These are phyloP conservation scores for Entamoeba invadens DNA, from an alignment of 208 protist genomes.

Conservation along the genomic window DNA sequence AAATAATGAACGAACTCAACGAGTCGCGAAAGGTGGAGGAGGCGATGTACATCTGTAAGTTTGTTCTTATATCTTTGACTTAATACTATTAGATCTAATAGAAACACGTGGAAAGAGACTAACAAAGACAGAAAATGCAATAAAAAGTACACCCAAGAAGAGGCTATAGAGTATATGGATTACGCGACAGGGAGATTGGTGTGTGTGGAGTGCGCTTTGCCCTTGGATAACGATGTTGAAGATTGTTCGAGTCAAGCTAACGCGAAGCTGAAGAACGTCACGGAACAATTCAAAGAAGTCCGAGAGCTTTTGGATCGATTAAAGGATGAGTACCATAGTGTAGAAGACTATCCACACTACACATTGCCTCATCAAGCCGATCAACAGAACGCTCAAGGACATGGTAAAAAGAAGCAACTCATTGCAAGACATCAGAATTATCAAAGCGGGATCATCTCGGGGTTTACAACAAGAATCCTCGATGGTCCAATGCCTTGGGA, in stretches of 20 bases:
- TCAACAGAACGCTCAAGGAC: neutral
- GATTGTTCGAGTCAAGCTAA: neutral
- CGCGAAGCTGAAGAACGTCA: neutral
- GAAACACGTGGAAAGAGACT: no score
- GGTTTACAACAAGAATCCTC: neutral
- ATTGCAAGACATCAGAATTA: neutral
- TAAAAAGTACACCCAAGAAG: neutral
- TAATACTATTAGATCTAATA: no score
- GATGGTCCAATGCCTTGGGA: neutral
- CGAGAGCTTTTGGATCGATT: neutral
- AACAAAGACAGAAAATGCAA: neutral
- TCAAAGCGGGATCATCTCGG: neutral
- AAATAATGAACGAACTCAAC: neutral
- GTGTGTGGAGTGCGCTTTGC: neutral
- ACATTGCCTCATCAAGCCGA: no score
- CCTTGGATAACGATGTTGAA: neutral
- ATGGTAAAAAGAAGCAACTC: neutral
- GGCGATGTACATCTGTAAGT: neutral
- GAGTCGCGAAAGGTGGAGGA: neutral
- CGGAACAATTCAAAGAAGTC: neutral
- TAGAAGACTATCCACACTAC: neutral
- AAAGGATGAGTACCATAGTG: neutral
- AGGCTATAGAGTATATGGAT: neutral
- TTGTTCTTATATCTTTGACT: no score
- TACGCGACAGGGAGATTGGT: neutral